Base-by-base conservation (phyloP, 768 basidiomycete species). In the Lentinula sp. region DNA sequence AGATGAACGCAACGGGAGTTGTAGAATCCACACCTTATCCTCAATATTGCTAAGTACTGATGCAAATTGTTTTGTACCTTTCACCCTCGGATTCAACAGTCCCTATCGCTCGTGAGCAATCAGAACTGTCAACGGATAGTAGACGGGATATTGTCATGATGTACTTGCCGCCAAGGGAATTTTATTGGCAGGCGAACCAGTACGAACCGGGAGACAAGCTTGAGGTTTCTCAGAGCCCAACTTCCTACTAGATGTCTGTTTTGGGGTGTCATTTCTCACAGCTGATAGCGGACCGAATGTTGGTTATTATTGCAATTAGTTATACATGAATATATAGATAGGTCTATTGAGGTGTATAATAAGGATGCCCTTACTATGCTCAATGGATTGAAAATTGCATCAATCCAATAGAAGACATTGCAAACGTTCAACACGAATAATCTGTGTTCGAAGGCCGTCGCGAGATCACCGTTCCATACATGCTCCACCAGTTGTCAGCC, bases 401-500 rank as follows among this genome's bases (percentile, higher is more conserved):
- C 28, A 28, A 28, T 28, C 13, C 37, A 39, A 39, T 8, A 39
- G 37, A 8, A 8, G 13, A 39, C 37, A 13, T 39, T 9, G 9
- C 37, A n/a, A 51, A 5, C 23, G 28, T 31, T 23, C 3, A 16
- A 16, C 11, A 32, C 32, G 4, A 16, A 34, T 1, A 18, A 31
- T 11, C 35, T 10, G 34, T 37, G 11, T 0, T 34, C 15, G 49
- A 7, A 13, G 51, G 6, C 32, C 34, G 39, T 48, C 68, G 65
- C 49, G 69, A 67, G 40, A 77, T 67, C 10, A 73, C 61, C 18
- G 68, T 63, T 2, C 75, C 77, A 73, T 75, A 79, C 63, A 79
- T 81, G 10, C 80, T 75, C 84, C 84, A 87, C 84, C 84, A 87
- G 65, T 85, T 83, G 40, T 84, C 84, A 23, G 82, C 85, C 53